Conservation (phyloP, 768 basidiomycete species). For the Amanita thiersii region DNA sequence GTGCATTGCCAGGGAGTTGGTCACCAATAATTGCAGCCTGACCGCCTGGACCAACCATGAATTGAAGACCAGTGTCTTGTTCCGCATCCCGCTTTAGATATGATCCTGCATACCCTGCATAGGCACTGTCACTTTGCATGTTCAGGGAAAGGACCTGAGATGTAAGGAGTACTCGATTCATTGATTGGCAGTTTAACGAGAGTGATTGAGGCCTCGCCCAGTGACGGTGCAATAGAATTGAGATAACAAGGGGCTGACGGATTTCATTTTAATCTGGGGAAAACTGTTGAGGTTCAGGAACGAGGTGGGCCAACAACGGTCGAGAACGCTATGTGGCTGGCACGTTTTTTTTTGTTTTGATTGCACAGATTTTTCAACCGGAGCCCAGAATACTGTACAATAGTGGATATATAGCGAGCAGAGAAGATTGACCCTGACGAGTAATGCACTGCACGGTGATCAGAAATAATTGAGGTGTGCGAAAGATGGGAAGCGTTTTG, state of each 20-base stretch:
- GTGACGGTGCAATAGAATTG: background rate
- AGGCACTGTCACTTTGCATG: constrained; percentile 2
- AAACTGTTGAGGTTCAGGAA: too few relatives aligned
- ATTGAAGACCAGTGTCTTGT: constrained; percentile 1
- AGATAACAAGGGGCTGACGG: constrained; percentile 3
- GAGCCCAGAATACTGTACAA: too few relatives aligned
- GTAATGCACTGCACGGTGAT: too few relatives aligned
- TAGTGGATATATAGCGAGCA: too few relatives aligned
- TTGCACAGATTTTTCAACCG: too few relatives aligned
- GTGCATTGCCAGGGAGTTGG: background rate
- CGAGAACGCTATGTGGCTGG: too few relatives aligned
- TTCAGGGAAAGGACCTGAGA: constrained; percentile 1
- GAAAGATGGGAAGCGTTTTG: too few relatives aligned
- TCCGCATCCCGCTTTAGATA: background rate
- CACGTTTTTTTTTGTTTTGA: too few relatives aligned
- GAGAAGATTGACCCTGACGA: too few relatives aligned
- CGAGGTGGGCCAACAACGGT: too few relatives aligned
- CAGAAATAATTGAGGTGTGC: too few relatives aligned
- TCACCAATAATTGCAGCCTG: background rate
- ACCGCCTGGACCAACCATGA: constrained; percentile 6
- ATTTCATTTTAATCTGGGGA: background rate
- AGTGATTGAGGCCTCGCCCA: background rate
- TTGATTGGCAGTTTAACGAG: background rate
- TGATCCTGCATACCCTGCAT: background rate
- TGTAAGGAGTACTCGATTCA: constrained; percentile 1